These are phyloP conservation scores for Mimosa pudica DNA, from an alignment of 306 rosid species.

Conservation along the genomic window DNA sequence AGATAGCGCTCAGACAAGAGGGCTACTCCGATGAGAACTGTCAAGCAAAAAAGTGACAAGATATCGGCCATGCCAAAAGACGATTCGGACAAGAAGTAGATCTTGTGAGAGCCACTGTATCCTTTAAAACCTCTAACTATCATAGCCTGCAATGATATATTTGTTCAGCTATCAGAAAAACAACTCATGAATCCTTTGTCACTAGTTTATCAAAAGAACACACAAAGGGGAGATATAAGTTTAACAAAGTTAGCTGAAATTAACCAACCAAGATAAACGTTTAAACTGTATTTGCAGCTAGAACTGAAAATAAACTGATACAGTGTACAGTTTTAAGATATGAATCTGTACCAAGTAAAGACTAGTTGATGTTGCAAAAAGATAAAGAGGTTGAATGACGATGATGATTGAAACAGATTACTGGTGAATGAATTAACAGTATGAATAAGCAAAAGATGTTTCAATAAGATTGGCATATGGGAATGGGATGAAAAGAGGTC, in stretches of 20 bases:
- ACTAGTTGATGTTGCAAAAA: background rate
- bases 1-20: conserved; percentile 66
- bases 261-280: conserved; percentile 5
- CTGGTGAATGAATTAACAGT: conserved; percentile 5
- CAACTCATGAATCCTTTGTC: background rate
- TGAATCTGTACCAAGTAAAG: background rate
- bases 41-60: conserved; percentile 61
- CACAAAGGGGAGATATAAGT: background rate
- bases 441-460: conserved; percentile 4
- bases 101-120: conserved; percentile 64
- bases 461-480: conserved; percentile 7
- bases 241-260: background rate
- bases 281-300: conserved; percentile 12
- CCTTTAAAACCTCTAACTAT: conserved; percentile 95
- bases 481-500: background rate
- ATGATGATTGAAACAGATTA: background rate
- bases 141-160: conserved; percentile 73
- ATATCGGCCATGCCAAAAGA: conserved; percentile 65
- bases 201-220: conserved; percentile 21
- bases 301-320: conserved; percentile 9
- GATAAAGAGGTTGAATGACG: background rate
- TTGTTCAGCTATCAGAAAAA: conserved; percentile 29
- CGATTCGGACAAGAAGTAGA: conserved; percentile 74
- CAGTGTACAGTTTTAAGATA: background rate
- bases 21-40: conserved; percentile 63